Evolutionary conservation across 176 grass and related monocot species (phyloP).

Genomic region (Cenchrus purpureus): DNA sequence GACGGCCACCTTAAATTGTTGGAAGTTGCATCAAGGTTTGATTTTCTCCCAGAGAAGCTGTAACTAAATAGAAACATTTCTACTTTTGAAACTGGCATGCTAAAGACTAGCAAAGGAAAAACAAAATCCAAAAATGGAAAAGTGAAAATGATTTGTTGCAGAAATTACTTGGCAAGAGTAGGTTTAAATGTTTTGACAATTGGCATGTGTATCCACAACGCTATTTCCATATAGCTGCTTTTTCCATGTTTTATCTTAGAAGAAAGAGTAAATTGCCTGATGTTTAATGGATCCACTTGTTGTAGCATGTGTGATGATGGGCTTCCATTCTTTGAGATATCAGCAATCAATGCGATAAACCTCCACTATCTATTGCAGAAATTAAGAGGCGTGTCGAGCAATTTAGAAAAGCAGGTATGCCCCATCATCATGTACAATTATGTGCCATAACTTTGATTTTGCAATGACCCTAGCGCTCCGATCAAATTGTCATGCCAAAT

Average conservation of each 20-base stretch:
- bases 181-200: background rate
- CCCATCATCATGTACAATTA: slow-evolving; percentile 1
- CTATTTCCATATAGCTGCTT: background rate
- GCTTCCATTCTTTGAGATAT: slow-evolving; percentile 91
- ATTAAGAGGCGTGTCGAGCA: slow-evolving; percentile 83
- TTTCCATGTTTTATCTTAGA: background rate
- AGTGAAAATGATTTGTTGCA: slow-evolving; percentile 17
- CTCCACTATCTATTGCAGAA: slow-evolving; percentile 75
- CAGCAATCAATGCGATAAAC: slow-evolving; percentile 97
- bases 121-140: slow-evolving; percentile 13
- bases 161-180: background rate
- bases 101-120: slow-evolving; percentile 32
- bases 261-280: slow-evolving; percentile 21
- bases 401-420: slow-evolving; percentile 79
- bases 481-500: slow-evolving; percentile 10
- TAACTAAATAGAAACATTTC: background rate
- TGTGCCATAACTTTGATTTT: slow-evolving; percentile 1
- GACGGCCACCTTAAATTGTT: slow-evolving; percentile 89
- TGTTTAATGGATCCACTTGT: background rate
- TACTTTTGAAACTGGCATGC: slow-evolving; percentile 6
- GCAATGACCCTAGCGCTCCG: background rate
- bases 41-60: slow-evolving; percentile 30
- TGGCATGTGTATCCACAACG: background rate
- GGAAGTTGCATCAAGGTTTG: slow-evolving; percentile 80
- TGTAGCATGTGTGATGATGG: slow-evolving; percentile 84